Percentiles rank a stretch among this genome's conserved stretches.
These are phyloP conservation scores for Tricholoma flavovirens DNA, from an alignment of 768 basidiomycete genomes.

Conservation along the genomic window DNA sequence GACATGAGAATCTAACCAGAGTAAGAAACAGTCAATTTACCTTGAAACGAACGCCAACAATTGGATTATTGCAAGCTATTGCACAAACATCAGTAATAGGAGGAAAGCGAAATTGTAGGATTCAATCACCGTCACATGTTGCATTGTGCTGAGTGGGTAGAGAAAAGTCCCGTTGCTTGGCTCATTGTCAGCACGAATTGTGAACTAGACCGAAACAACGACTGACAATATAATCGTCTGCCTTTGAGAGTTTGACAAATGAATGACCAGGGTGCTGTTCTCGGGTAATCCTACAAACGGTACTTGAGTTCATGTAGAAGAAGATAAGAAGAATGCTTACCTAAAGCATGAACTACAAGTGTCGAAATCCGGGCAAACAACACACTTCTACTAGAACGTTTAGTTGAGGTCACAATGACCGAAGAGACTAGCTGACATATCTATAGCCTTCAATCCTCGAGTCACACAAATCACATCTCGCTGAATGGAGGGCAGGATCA, in stretches of 20 bases:
- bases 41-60: slow-evolving; percentile 70
- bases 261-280: slow-evolving; percentile 75
- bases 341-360: slow-evolving; percentile 66
- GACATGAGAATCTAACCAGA: not conserved
- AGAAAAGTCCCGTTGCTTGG: slow-evolving; percentile 19
- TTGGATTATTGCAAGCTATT: slow-evolving; percentile 42
- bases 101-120: not conserved
- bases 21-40: slow-evolving; percentile 25
- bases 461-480: slow-evolving; percentile 75
- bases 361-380: slow-evolving; percentile 81
- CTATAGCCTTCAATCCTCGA: slow-evolving; percentile 63
- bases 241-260: slow-evolving; percentile 57
- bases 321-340: slow-evolving; percentile 26
- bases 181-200: not conserved
- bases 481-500: slow-evolving; percentile 42
- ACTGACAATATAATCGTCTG: slow-evolving; percentile 54
- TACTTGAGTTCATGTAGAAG: not conserved
- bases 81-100: not conserved
- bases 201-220: not conserved
- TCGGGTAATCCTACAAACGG: slow-evolving; percentile 43
- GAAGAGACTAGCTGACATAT: slow-evolving; percentile 46
- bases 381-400: slow-evolving; percentile 56
- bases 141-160: slow-evolving; percentile 41
- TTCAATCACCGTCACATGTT: slow-evolving; percentile 48
- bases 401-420: not conserved